These are phyloP conservation scores for Oxytropis ochrocephala DNA, from an alignment of 306 rosid genomes.

Conservation along the genomic window DNA sequence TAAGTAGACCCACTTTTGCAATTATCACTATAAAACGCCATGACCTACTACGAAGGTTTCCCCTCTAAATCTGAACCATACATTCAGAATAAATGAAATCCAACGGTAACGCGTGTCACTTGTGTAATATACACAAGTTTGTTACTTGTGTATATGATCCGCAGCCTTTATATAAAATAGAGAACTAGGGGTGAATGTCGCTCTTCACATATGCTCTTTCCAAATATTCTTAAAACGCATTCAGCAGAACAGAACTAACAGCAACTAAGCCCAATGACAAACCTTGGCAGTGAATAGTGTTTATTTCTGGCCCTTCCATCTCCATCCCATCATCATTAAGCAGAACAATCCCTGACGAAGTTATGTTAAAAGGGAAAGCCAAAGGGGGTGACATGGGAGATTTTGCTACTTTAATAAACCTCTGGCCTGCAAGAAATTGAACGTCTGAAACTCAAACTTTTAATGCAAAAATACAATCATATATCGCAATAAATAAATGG, in stretches of 20 bases:
- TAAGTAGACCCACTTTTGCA: too few relatives aligned
- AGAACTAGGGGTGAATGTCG: neutral
- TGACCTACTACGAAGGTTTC: too few relatives aligned
- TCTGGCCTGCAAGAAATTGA: constrained; percentile 50
- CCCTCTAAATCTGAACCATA: too few relatives aligned
- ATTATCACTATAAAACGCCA: too few relatives aligned
- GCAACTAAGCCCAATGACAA: constrained; percentile 33
- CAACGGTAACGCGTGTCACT: too few relatives aligned
- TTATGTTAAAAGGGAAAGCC: constrained; percentile 68
- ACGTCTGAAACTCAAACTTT: constrained; percentile 5
- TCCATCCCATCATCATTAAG: constrained; percentile 58
- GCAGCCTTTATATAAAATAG: too few relatives aligned
- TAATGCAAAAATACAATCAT: neutral
- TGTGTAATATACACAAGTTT: too few relatives aligned
- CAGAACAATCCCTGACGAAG: constrained; percentile 62
- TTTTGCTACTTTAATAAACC: constrained; percentile 77
- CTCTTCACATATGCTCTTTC: neutral
- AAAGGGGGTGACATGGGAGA: constrained; percentile 82
- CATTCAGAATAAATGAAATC: too few relatives aligned
- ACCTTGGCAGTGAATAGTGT: constrained; percentile 76
- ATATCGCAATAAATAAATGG: neutral
- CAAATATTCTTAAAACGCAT: neutral
- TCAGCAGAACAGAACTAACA: constrained; percentile 12
- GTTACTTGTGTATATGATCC: too few relatives aligned
- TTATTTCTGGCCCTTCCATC: constrained; percentile 59